These are phyloP conservation scores for Crithidia mellificae DNA, from an alignment of 208 protist genomes.

Conservation along the genomic window DNA sequence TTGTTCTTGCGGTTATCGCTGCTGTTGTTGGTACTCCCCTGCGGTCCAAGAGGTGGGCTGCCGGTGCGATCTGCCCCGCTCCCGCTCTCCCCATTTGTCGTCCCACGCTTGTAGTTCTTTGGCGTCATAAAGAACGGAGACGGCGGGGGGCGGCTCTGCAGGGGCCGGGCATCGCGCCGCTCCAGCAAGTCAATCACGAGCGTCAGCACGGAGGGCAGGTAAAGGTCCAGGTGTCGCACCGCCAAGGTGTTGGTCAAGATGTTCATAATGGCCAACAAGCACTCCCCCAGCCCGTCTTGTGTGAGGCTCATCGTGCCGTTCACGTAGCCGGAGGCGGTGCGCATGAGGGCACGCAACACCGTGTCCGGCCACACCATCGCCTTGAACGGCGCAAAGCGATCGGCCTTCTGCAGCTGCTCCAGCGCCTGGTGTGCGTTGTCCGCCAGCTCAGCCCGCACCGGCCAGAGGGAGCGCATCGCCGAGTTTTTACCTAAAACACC, in stretches of 20 bases:
- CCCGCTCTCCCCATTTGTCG: background rate
- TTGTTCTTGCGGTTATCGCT: no score
- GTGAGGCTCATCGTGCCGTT: conserved; percentile 64
- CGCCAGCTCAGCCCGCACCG: conserved; percentile 25
- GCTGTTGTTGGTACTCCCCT: background rate
- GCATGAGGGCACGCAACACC: conserved; percentile 63
- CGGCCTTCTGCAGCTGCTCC: conserved; percentile 30
- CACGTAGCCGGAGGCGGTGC: conserved; percentile 55
- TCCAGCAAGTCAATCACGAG: conserved; percentile 49
- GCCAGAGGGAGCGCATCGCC: conserved; percentile 19
- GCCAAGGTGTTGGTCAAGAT: conserved; percentile 60
- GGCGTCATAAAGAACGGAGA: conserved; percentile 17
- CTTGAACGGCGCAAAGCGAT: conserved; percentile 33
- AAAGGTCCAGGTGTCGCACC: conserved; percentile 46
- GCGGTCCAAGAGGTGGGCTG: background rate
- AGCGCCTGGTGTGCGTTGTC: conserved; percentile 29
- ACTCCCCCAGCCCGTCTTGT: conserved; percentile 65
- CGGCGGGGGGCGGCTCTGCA: conserved; percentile 11
- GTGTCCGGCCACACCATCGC: conserved; percentile 63
- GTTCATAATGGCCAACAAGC: conserved; percentile 58
- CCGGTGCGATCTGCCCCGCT: background rate
- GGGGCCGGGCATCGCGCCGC: conserved; percentile 14
- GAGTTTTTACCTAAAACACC: conserved; percentile 20
- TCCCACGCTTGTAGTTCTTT: background rate
- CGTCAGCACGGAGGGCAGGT: conserved; percentile 66